A percentile compares a stretch with the other conserved stretches of the same genome.
Evolutionary conservation across 371 early-diverging fungal genomes (phyloP).

Genomic region (Syncephalastrum racemosum): DNA sequence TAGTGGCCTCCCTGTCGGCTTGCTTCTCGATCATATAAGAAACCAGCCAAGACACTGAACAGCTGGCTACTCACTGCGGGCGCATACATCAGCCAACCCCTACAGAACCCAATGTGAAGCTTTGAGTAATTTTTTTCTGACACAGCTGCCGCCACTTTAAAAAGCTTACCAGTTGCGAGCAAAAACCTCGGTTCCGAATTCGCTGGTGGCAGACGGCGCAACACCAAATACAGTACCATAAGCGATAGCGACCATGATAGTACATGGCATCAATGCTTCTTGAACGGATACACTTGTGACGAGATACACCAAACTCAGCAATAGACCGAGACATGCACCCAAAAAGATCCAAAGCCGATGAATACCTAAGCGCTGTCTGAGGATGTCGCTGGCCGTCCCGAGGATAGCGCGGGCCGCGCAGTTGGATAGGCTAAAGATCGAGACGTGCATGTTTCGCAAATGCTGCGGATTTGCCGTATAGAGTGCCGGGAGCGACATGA

Average conservation of each 20-base stretch:
- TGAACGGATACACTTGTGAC: slow-evolving; percentile 12
- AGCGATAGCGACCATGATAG: slow-evolving; percentile 30
- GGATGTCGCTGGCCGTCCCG: slow-evolving; percentile 42
- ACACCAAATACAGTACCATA: slow-evolving; percentile 46
- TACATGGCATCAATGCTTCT: slow-evolving; percentile 26
- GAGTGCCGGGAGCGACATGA: slow-evolving; percentile 22
- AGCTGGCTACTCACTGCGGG: slow-evolving; percentile 47
- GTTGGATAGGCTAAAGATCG: slow-evolving; percentile 45
- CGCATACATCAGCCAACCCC: slow-evolving; percentile 47
- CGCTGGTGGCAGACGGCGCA: slow-evolving; percentile 41
- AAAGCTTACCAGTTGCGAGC: slow-evolving; percentile 39
- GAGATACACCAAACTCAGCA: slow-evolving; percentile 20
- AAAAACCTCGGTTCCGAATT: slow-evolving; percentile 49
- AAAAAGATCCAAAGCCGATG: slow-evolving; percentile 46
- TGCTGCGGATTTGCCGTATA: slow-evolving; percentile 27
- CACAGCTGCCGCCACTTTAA: too few relatives aligned
- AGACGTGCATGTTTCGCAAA: slow-evolving; percentile 40
- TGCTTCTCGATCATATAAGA: slow-evolving; percentile 34
- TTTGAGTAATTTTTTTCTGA: neutral
- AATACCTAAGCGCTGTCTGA: slow-evolving; percentile 33
- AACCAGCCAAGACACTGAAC: slow-evolving; percentile 44
- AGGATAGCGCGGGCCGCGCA: slow-evolving; percentile 43
- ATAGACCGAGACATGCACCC: slow-evolving; percentile 23
- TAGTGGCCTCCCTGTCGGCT: slow-evolving; percentile 23
- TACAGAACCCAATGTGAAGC: slow-evolving; percentile 2